These are phyloP conservation scores for Zymoseptoria pseudotritici DNA, from an alignment of 2,329 filamentous ascomycete genomes.

Conservation along the genomic window DNA sequence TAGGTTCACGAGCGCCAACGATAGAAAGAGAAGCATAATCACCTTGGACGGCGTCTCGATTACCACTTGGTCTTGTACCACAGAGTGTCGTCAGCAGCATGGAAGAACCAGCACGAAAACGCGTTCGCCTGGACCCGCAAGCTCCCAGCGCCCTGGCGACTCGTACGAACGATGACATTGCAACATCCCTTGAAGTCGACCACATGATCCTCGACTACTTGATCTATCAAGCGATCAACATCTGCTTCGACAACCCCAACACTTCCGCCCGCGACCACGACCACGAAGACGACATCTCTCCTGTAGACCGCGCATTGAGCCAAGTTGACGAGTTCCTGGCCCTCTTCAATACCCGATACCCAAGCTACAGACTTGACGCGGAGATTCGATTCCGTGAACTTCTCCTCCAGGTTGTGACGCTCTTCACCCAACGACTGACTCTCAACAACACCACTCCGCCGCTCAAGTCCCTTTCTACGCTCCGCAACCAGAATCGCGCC, in stretches of 20 bases:
- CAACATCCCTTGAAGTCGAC: slow-evolving; percentile 43
- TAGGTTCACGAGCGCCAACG: neutral
- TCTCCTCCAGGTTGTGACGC: slow-evolving; percentile 40
- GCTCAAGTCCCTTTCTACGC: slow-evolving; percentile 26
- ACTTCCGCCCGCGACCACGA: neutral
- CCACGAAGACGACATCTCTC: neutral
- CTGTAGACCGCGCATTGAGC: slow-evolving; percentile 10
- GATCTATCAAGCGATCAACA: slow-evolving; percentile 39
- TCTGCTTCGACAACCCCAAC: slow-evolving; percentile 30
- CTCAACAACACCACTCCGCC: slow-evolving; percentile 34
- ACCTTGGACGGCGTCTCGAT: neutral
- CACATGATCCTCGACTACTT: slow-evolving; percentile 52
- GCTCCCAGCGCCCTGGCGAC: slow-evolving; percentile 7
- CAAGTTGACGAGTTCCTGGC: slow-evolving; percentile 36
- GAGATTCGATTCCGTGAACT: slow-evolving; percentile 43
- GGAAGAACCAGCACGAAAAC: neutral
- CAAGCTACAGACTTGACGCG: slow-evolving; percentile 26
- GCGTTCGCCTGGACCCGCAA: neutral
- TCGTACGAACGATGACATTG: slow-evolving; percentile 22
- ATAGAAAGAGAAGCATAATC: neutral
- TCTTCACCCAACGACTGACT: slow-evolving; percentile 38
- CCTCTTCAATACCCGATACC: slow-evolving; percentile 37
- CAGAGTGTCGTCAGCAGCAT: neutral
- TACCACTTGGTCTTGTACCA: neutral
- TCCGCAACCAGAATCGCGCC: slow-evolving; percentile 32